These are phyloP conservation scores for Aspergillus cejpii DNA, from an alignment of 2,329 filamentous ascomycete genomes.

Conservation along the genomic window DNA sequence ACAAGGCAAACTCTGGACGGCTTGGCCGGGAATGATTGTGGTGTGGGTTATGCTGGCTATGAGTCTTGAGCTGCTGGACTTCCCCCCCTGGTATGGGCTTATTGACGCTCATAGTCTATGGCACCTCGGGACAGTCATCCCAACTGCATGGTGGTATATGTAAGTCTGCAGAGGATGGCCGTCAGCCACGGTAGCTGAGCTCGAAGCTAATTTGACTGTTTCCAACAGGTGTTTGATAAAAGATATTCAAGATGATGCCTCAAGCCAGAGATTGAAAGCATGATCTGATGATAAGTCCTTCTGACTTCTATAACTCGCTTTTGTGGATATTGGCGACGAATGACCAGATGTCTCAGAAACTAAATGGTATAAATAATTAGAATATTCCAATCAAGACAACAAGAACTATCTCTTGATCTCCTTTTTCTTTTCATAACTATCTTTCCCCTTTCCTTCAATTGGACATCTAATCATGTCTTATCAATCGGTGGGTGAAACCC, in stretches of 20 bases:
- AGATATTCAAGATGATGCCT: conserved; percentile 76
- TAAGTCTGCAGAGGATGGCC: conserved; percentile 48
- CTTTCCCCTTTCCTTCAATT: not conserved
- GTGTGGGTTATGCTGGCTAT: conserved; percentile 88
- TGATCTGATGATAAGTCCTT: conserved; percentile 25
- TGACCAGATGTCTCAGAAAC: not conserved
- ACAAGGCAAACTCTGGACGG: conserved; percentile 68
- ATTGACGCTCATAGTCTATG: conserved; percentile 92
- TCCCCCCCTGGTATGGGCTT: conserved; percentile 72
- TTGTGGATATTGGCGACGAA: not conserved
- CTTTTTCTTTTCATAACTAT: not conserved
- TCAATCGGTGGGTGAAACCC: not conserved
- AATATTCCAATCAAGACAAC: too few species aligned
- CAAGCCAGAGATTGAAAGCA: conserved; percentile 65
- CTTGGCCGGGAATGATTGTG: conserved; percentile 85
- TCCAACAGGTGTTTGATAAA: conserved; percentile 69
- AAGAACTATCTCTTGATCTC: too few species aligned
- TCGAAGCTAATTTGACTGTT: conserved; percentile 19
- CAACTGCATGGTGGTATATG: conserved; percentile 90
- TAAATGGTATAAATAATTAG: too few species aligned
- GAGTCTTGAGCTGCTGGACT: conserved; percentile 93
- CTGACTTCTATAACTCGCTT: not conserved
- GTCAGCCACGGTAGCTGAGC: not conserved
- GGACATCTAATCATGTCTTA: too few species aligned
- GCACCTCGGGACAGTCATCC: conserved; percentile 88